Percentiles rank a stretch among this genome's conserved stretches.
Conservation (phyloP, 495 filamentous ascomycete species). For the Podospora tetraspora region DNA sequence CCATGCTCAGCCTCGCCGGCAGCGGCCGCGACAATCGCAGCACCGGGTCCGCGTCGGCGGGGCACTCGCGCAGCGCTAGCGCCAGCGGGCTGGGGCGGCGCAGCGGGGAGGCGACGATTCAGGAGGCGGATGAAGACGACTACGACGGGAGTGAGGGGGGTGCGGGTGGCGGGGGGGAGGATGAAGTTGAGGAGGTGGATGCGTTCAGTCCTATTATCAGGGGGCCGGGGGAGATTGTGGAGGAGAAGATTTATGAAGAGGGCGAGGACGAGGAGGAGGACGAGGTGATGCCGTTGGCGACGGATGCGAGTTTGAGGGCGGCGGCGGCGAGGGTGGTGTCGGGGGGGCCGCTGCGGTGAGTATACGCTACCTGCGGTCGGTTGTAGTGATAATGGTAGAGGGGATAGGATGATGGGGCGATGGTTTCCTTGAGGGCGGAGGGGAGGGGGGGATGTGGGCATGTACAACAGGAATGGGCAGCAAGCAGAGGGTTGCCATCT, state of each 20-base stretch:
- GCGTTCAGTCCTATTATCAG: conserved; percentile 51
- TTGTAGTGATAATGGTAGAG: conserved; percentile 1
- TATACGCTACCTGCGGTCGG: background rate
- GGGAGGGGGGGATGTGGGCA: too few relatives aligned
- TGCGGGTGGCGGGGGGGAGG: conserved; percentile 27
- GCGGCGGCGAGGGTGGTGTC: conserved; percentile 8
- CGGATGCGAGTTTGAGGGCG: conserved; percentile 8
- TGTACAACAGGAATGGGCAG: background rate
- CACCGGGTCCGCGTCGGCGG: conserved; percentile 26
- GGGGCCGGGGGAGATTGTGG: conserved; percentile 47
- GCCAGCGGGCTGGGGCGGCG: conserved; percentile 47
- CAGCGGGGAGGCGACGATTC: conserved; percentile 69
- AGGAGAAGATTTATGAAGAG: conserved; percentile 50
- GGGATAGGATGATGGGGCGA: background rate
- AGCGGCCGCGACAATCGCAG: conserved; percentile 27
- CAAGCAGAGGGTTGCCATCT: background rate
- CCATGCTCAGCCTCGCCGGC: conserved; percentile 52
- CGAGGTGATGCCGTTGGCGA: background rate
- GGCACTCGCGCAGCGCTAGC: conserved; percentile 48
- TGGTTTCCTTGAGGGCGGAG: background rate
- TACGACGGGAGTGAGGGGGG: conserved; percentile 19
- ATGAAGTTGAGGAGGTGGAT: conserved; percentile 62
- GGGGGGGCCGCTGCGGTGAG: background rate
- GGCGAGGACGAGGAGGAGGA: conserved; percentile 27
- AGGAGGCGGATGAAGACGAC: conserved; percentile 70